Evolutionary conservation across 2,329 filamentous ascomycete species (phyloP), one percentile per base, ranked within the genome.

Genomic region (Graphiopsis chlorocephala): DNA sequence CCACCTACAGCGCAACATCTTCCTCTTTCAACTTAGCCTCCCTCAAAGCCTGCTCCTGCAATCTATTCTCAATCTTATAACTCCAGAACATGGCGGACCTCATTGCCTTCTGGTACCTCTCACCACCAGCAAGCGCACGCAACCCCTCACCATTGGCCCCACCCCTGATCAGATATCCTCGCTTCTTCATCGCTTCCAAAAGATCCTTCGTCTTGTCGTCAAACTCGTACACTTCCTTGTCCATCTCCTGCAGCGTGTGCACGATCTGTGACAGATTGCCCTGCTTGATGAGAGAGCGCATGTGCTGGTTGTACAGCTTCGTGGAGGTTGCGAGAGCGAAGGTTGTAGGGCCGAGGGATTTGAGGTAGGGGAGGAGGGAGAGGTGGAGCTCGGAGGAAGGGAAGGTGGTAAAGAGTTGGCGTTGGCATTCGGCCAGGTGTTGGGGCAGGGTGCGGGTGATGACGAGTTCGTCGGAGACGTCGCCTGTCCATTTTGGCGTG

Each of bases 181-280:
- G 53, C 29, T 56, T 48, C 15, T n/a, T 28, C 17, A 64, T 52
- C 29, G 14, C 12, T 17, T 29, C 29, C 17, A 59, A 6, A 5
- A 59, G 26, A 28, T 38, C 29, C 10, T 42, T 25, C 20, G 56
- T 61, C 57, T 50, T 61, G 15, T 48, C 38, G 42, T 61, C 48
- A 14, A 56, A 61, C 12, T 61, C 57, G 58, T 55, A 65, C 11
- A 65, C 63, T 17, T 65, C 35, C 33, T 65, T 48, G 35, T 65
- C 48, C 63, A 65, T 65, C 8, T 65, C 63, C 25, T 60, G 33
- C 1, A 65, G 31, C 11, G 57, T 65, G 25, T n/a, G n/a, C 14
- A 65, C 12, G n/a, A 65, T 56, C 14, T 58, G 25, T 1, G 33
- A 48, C 11, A 65, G 5, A 23, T 65, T 57, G 23, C 20, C 11